Percentiles rank a stretch among this genome's conserved stretches.
Conservation (phyloP, 805 yeast genomes). For the Isabelozyma rhagii region DNA sequence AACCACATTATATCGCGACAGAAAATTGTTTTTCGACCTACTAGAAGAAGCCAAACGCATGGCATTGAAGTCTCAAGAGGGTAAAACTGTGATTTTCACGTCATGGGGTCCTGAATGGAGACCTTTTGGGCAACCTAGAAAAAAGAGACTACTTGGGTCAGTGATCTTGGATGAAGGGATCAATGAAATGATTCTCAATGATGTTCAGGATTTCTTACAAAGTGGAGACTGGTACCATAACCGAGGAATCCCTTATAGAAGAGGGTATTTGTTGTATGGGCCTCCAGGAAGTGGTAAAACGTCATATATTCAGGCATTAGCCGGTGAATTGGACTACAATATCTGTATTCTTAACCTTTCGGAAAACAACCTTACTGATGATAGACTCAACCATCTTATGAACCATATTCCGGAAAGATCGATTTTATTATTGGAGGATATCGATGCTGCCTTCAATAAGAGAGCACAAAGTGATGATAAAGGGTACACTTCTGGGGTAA, state of each 20-base stretch:
- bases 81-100: constrained; percentile 89
- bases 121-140: constrained; percentile 93
- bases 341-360: constrained; percentile 90
- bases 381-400: constrained; percentile 90
- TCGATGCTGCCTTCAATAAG: constrained; percentile 91
- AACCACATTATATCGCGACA: constrained; percentile 84
- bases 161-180: constrained; percentile 82
- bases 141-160: constrained; percentile 77
- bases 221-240: constrained; percentile 91
- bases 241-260: constrained; percentile 94
- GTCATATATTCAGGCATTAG: constrained; percentile 91
- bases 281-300: constrained; percentile 99
- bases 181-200: constrained; percentile 60
- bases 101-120: constrained; percentile 99
- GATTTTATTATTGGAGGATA: constrained; percentile 81
- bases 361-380: constrained; percentile 91
- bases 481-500: constrained; percentile 84
- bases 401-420: constrained; percentile 92
- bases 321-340: constrained; percentile 93
- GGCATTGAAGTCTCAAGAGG: constrained; percentile 81
- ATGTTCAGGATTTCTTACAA: constrained; percentile 73
- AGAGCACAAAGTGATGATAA: constrained; percentile 73
- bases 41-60: constrained; percentile 78
- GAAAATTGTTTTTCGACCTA: constrained; percentile 63
- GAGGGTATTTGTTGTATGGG: constrained; percentile 91